A percentile compares a stretch with the other conserved stretches of the same genome.
These are phyloP conservation scores for Fraxinus xanthoxyloides DNA, from an alignment of 305 asterid species.

Conservation along the genomic window DNA sequence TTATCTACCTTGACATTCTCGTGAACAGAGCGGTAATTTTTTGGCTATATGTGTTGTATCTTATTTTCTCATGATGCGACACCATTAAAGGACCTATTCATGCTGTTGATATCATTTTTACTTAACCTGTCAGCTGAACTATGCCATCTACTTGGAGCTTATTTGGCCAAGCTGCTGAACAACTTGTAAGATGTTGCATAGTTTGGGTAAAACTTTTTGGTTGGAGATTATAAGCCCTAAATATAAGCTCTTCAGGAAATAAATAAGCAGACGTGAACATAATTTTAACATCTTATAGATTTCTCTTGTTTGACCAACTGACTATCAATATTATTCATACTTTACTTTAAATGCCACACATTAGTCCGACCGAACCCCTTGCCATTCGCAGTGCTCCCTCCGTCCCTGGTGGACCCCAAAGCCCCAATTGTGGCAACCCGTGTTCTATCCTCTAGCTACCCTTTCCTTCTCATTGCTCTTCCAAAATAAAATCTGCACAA, in stretches of 20 bases:
- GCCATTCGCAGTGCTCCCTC: background rate
- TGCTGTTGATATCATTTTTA: background rate
- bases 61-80: background rate
- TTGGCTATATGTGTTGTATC: background rate
- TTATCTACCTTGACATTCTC: background rate
- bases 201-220: background rate
- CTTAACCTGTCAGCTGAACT: background rate
- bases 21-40: background rate
- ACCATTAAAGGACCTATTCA: background rate
- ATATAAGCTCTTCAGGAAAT: background rate
- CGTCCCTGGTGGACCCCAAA: background rate
- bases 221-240: background rate
- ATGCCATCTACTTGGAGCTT: background rate
- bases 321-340: background rate
- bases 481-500: background rate
- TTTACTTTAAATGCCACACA: background rate
- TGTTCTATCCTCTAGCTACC: background rate
- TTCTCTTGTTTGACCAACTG: background rate
- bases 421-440: background rate
- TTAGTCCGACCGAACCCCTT: background rate
- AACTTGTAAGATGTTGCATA: background rate
- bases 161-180: background rate
- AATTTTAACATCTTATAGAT: background rate
- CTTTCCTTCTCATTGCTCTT: background rate
- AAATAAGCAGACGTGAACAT: background rate